phyloP scores from a whole-genome alignment of 2,329 filamentous ascomycete genomes.

The Microcera coccophila region DNA sequence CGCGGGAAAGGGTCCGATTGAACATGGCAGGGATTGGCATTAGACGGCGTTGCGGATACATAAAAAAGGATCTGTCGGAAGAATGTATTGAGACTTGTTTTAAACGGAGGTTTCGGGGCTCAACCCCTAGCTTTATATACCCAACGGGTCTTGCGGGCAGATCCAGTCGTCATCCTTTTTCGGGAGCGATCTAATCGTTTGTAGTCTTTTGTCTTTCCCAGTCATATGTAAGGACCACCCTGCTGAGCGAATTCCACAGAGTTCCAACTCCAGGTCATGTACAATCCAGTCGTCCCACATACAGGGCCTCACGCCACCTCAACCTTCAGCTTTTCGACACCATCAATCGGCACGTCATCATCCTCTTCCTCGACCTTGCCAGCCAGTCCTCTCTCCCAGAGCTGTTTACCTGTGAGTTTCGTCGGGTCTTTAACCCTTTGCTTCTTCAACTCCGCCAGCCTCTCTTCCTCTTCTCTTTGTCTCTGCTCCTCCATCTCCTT shows the following conservation, averaged over 20 bases:
- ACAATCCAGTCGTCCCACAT: no score
- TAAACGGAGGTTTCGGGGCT: slow-evolving; percentile 16
- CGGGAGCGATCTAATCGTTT: slow-evolving; percentile 4
- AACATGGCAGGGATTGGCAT: slow-evolving; percentile 9
- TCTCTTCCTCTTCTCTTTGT: slow-evolving; percentile 66
- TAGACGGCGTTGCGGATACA: slow-evolving; percentile 25
- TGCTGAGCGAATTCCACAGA: slow-evolving; percentile 11
- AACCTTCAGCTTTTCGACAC: slow-evolving; percentile 69
- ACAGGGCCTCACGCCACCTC: slow-evolving; percentile 40
- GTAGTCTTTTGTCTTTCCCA: neutral
- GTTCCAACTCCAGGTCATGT: slow-evolving; percentile 27
- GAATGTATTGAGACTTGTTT: slow-evolving; percentile 16
- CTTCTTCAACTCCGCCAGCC: slow-evolving; percentile 78
- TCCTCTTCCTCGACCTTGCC: slow-evolving; percentile 64
- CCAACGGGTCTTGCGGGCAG: slow-evolving; percentile 9
- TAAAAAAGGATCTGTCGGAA: slow-evolving; percentile 22
- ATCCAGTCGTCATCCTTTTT: neutral
- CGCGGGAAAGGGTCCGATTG: slow-evolving; percentile 16
- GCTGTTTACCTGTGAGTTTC: slow-evolving; percentile 67
- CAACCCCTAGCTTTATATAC: slow-evolving; percentile 20
- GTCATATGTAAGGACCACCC: slow-evolving; percentile 5
- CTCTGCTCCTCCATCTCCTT: slow-evolving; percentile 76
- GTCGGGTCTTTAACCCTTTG: slow-evolving; percentile 70
- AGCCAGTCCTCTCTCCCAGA: slow-evolving; percentile 73
- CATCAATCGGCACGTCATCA: slow-evolving; percentile 60